Percentiles rank a stretch among this genome's conserved stretches.
These are phyloP conservation scores for Protomyces lactucae-debilis DNA, from an alignment of 1,139 yeast genomes.

Conservation along the genomic window DNA sequence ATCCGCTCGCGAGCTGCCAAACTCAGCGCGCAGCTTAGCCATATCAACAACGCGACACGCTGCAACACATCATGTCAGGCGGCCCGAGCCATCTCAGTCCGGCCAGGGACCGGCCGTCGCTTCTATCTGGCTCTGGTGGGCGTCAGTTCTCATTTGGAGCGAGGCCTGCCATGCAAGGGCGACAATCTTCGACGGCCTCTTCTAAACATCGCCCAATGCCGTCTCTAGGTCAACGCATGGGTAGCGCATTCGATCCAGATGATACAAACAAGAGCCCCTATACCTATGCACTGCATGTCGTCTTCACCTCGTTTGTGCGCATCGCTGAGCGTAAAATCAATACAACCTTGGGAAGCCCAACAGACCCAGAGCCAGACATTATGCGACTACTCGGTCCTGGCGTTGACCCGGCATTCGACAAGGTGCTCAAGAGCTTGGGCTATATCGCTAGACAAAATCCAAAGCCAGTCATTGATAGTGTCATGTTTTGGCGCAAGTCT, in stretches of 20 bases:
- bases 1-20: too few relatives aligned
- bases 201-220: neutral
- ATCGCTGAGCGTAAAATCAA: constrained; percentile 83
- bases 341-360: constrained; percentile 62
- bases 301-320: constrained; percentile 92
- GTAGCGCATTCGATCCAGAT: constrained; percentile 2
- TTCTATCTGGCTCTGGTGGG: constrained; percentile 17
- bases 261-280: constrained; percentile 57
- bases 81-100: constrained; percentile 10
- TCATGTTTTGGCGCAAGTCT: constrained; percentile 96
- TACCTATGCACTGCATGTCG: constrained; percentile 86
- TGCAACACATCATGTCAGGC: neutral
- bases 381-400: constrained; percentile 82
- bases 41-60: too few relatives aligned
- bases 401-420: constrained; percentile 77
- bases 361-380: constrained; percentile 72
- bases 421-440: constrained; percentile 78
- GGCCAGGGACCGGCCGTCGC: constrained; percentile 5
- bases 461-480: constrained; percentile 93
- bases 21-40: too few relatives aligned
- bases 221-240: neutral
- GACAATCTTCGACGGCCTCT: neutral
- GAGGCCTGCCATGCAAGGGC: neutral
- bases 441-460: constrained; percentile 86
- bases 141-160: constrained; percentile 24